phyloP scores from a whole-genome alignment of 345 rosid genomes.

The Raphanus raphanistrum region DNA sequence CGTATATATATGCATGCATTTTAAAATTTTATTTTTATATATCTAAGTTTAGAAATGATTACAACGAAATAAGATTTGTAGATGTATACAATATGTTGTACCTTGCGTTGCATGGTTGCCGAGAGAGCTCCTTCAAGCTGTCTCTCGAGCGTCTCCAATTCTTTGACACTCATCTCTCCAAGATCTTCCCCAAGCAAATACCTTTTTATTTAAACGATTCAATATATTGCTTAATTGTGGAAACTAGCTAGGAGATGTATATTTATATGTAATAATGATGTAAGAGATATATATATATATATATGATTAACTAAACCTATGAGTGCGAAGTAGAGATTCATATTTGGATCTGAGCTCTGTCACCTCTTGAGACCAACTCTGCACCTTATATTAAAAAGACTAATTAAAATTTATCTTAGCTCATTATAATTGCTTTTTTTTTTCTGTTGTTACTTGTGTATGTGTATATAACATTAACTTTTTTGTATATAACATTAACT shows the following conservation, averaged over 20 bases:
- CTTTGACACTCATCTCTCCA: constrained; percentile 64
- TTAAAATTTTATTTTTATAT: neutral
- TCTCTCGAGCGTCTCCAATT: constrained; percentile 67
- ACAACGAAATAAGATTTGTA: neutral
- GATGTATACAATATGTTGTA: constrained; percentile 4
- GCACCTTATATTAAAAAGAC: neutral
- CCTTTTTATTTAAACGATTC: constrained; percentile 31
- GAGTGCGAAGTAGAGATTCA: constrained; percentile 71
- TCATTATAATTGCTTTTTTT: neutral
- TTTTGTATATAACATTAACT: neutral
- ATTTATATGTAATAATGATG: neutral
- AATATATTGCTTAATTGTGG: neutral
- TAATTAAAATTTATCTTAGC: neutral
- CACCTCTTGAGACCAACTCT: constrained; percentile 73
- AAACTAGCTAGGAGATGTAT: neutral
- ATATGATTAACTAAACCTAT: constrained; percentile 48
- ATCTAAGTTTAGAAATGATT: neutral
- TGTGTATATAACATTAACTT: neutral
- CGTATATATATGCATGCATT: neutral
- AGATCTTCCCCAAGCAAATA: constrained; percentile 83
- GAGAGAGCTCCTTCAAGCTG: constrained; percentile 77
- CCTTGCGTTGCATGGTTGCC: constrained; percentile 68
- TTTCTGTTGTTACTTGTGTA: neutral
- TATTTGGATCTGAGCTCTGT: constrained; percentile 60
- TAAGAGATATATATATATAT: too few relatives aligned